Conservation (phyloP, 805 yeast genomes). For the Candida mattraensis region DNA sequence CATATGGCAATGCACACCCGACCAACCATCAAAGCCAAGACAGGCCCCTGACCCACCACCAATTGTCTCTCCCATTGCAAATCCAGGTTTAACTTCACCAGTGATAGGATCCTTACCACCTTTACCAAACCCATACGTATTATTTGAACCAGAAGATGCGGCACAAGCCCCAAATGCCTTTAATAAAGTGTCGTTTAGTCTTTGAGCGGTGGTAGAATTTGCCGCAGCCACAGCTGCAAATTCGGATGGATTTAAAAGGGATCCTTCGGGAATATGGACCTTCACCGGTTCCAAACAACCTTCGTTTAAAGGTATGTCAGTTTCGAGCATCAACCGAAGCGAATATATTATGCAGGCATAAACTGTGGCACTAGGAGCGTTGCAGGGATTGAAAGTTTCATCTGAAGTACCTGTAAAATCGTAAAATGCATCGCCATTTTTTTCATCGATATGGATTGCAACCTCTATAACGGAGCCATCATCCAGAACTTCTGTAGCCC, state of each 20-base stretch:
- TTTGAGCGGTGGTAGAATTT: constrained; percentile 78
- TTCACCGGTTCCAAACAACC: constrained; percentile 42
- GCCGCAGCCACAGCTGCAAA: constrained; percentile 46
- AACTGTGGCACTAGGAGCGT: constrained; percentile 55
- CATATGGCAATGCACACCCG: constrained; percentile 47
- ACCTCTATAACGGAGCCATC: constrained; percentile 54
- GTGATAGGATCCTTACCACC: constrained; percentile 39
- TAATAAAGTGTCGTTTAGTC: constrained; percentile 80
- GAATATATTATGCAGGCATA: constrained; percentile 56
- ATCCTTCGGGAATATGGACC: constrained; percentile 34
- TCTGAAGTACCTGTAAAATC: constrained; percentile 55
- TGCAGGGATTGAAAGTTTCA: constrained; percentile 51
- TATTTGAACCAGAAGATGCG: constrained; percentile 89
- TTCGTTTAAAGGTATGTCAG: constrained; percentile 55
- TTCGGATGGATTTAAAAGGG: constrained; percentile 39
- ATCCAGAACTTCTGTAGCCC: constrained; percentile 51
- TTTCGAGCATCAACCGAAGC: constrained; percentile 46
- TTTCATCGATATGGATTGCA: constrained; percentile 39
- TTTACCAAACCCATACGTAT: constrained; percentile 80
- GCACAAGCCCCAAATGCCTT: constrained; percentile 81
- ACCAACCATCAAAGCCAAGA: constrained; percentile 42
- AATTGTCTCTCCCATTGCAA: constrained; percentile 54
- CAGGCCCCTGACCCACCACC: constrained; percentile 59
- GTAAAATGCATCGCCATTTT: constrained; percentile 44
- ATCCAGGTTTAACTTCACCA: constrained; percentile 42